phyloP scores from a whole-genome alignment of 139 green algal genomes.

The Coelastrella sp. region DNA sequence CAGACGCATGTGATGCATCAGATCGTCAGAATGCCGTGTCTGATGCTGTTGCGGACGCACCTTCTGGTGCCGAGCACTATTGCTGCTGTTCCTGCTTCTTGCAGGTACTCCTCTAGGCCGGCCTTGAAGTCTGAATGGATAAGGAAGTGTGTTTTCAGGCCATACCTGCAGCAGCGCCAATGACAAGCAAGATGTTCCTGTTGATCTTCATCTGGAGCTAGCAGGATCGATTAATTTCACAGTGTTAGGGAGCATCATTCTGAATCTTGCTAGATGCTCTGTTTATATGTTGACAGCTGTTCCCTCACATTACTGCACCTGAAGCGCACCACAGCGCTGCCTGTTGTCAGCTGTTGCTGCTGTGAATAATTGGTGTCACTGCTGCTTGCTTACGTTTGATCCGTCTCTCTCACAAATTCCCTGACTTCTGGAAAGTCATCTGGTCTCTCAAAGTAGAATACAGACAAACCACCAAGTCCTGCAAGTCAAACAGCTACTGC shows the following conservation, averaged over 20 bases:
- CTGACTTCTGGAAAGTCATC: constrained; percentile 85
- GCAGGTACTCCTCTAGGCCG: constrained; percentile 68
- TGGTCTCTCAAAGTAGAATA: constrained; percentile 81
- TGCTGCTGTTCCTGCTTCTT: constrained; percentile 63
- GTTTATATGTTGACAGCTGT: background rate
- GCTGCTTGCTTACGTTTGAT: constrained; percentile 50
- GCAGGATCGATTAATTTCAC: no score
- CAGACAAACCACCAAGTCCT: constrained; percentile 73
- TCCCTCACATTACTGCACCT: background rate
- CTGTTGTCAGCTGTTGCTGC: background rate
- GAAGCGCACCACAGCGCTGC: background rate
- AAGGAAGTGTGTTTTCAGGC: constrained; percentile 71
- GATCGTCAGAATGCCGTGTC: background rate
- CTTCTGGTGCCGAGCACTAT: constrained; percentile 88
- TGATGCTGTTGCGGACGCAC: constrained; percentile 46
- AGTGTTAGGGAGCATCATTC: background rate
- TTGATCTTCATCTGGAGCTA: no score
- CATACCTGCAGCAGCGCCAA: constrained; percentile 59
- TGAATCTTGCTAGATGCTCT: background rate
- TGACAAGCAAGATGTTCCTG: no score
- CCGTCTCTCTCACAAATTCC: constrained; percentile 55
- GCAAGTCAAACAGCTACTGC: background rate
- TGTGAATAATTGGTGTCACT: background rate
- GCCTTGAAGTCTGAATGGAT: constrained; percentile 76
- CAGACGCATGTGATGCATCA: background rate